Percentiles rank a stretch among this genome's conserved stretches.
Conservation (phyloP, 495 filamentous ascomycete species). For the Annulohypoxylon nitens region DNA sequence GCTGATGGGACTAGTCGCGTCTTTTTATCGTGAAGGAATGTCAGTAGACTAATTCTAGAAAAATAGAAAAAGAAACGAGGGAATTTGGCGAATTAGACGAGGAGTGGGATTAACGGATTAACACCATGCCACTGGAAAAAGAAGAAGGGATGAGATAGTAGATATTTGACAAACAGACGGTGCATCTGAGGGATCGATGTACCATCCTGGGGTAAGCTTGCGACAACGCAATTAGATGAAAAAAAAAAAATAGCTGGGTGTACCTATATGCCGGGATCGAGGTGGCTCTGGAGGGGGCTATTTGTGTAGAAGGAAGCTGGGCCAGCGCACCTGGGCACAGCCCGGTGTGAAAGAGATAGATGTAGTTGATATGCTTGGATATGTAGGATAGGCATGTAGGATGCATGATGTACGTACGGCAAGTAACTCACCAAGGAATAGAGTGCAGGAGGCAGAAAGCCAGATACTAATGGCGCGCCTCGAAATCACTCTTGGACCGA, state of each 20-base stretch:
- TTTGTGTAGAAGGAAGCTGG: conserved; percentile 34
- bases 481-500: conserved; percentile 32
- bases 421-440: conserved; percentile 36
- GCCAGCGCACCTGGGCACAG: conserved; percentile 14
- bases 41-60: conserved; percentile 37
- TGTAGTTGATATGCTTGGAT: not conserved
- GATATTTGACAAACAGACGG: conserved; percentile 29
- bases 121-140: conserved; percentile 15
- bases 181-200: conserved; percentile 30
- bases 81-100: conserved; percentile 16
- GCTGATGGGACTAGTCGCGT: conserved; percentile 48
- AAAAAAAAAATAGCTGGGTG: conserved; percentile 37
- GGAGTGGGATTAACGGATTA: conserved; percentile 20
- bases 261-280: conserved; percentile 47
- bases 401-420: conserved; percentile 41
- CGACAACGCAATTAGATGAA: conserved; percentile 46
- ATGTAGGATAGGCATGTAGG: not conserved
- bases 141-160: conserved; percentile 20
- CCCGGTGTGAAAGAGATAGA: conserved; percentile 34
- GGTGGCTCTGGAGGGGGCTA: conserved; percentile 40
- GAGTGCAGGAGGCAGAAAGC: conserved; percentile 34
- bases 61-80: conserved; percentile 19
- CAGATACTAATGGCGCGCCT: conserved; percentile 47
- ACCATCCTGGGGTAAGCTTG: conserved; percentile 48
- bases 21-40: conserved; percentile 34